phyloP scores from a whole-genome alignment of 169 alveolate genomes.

The Cyclospora cayetanensis region DNA sequence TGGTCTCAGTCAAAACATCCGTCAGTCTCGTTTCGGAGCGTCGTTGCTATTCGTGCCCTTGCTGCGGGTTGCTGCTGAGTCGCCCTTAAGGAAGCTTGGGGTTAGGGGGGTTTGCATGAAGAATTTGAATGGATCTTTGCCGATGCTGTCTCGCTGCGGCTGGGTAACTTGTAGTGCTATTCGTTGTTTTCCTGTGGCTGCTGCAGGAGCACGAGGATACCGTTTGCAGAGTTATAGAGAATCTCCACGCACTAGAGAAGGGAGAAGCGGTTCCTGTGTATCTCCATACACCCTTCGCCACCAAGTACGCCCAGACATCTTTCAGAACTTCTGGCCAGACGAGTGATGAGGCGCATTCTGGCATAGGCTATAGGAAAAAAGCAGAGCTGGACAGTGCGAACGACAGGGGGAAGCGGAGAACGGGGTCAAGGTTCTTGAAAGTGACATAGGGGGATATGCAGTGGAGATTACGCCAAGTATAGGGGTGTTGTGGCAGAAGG shows the following conservation, averaged over 20 bases:
- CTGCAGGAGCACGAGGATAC: neutral
- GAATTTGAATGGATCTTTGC: no score
- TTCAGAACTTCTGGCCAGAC: no score
- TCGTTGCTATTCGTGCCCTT: neutral
- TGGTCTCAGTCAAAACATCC: neutral
- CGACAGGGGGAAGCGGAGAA: neutral
- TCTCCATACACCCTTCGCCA: neutral
- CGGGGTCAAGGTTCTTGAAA: neutral
- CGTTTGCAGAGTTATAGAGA: neutral
- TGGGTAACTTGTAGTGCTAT: no score
- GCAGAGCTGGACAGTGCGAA: neutral
- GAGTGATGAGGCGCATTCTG: neutral
- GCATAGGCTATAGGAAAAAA: neutral
- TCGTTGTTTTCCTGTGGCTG: neutral
- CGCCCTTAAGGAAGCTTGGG: no score
- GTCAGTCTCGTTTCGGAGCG: no score
- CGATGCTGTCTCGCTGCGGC: no score
- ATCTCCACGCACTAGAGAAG: neutral
- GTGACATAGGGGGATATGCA: neutral
- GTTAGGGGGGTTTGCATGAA: no score
- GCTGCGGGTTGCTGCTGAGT: no score
- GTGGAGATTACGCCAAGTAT: neutral
- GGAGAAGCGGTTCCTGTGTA: neutral
- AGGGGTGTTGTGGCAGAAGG: neutral
- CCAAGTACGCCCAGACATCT: neutral